Conservation (phyloP, 2,329 filamentous ascomycete genomes). For the Talaromyces islandicus region DNA sequence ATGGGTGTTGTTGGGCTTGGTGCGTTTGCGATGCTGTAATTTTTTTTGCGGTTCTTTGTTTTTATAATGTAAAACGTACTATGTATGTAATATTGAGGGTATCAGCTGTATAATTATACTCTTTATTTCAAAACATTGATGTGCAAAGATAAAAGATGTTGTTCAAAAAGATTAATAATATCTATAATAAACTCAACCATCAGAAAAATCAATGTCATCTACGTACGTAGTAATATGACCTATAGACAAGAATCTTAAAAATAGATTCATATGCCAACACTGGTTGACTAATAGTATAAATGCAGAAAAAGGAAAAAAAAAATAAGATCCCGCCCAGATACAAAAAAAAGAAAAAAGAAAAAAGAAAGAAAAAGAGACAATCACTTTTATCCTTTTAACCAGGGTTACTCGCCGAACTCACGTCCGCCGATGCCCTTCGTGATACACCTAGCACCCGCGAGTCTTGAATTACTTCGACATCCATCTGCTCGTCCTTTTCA, state of each 20-base stretch:
- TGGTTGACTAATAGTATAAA: no score
- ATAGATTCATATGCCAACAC: neutral
- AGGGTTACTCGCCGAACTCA: neutral
- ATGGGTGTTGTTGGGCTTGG: conserved; percentile 31
- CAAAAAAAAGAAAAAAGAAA: neutral
- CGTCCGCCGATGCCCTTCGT: neutral
- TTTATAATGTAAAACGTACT: neutral
- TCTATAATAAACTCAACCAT: neutral
- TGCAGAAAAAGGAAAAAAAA: neutral
- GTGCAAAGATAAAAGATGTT: neutral
- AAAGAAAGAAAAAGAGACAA: neutral
- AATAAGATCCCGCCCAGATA: neutral
- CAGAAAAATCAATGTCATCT: neutral
- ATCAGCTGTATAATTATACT: neutral
- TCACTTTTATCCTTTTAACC: neutral
- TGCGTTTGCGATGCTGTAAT: conserved; percentile 30
- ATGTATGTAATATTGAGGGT: neutral
- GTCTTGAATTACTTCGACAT: conserved; percentile 9
- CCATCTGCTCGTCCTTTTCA: conserved; percentile 8
- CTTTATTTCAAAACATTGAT: neutral
- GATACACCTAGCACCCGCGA: neutral
- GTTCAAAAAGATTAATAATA: no score
- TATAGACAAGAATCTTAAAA: neutral
- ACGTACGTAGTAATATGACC: no score
- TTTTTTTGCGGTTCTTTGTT: neutral